Evolutionary conservation across 2,329 filamentous ascomycete genomes (phyloP), one percentile per base, ranked within the genome.

Genomic region (Microdochium trichocladiopsis): DNA sequence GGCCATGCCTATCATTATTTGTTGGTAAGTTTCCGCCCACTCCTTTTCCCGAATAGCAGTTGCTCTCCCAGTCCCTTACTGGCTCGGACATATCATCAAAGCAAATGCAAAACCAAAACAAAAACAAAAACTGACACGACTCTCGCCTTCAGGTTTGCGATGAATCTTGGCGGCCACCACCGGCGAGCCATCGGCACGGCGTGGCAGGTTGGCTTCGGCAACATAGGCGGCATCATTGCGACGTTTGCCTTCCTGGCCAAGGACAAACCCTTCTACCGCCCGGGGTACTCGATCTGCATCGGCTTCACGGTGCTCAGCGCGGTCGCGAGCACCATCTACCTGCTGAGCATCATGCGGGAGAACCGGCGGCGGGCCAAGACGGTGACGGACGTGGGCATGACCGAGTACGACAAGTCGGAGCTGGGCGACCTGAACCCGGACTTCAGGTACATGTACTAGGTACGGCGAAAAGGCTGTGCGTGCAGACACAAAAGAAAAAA

Each of bases 1-100:
- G 1, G 89, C 91, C n/a, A 92, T 96, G 87, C 91, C 93, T 0
- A 84, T 96, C 25, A 82, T 91, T 45, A 80, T 91, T 8, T 91
- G 87, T 66, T 92, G 88, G 87, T 31, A 31, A 31, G 28, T 31
- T 31, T 14, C 14, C 8, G 28, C 8, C 28, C n/a, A n/a, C n/a
- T n/a, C n/a, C n/a, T n/a, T n/a, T n/a, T n/a, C 28, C 28, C 28
- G 28, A 31, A 31, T 31, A 31, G n/a, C 28, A 31, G 28, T 31
- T 14, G 8, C 28, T 8, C 8, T 31, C 28, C 14, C 28, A 31
- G 28, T 14, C 28, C 8, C 28, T 8, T 8, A 31, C 28, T 31
- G 14, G 14, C 28, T 31, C 28, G n/a, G n/a, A n/a, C n/a, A n/a
- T n/a, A n/a, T n/a, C n/a, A n/a, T n/a, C n/a, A n/a, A n/a, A n/a